Base-by-base conservation (phyloP, 768 basidiomycete species). In the Phylloporus arenicola region DNA sequence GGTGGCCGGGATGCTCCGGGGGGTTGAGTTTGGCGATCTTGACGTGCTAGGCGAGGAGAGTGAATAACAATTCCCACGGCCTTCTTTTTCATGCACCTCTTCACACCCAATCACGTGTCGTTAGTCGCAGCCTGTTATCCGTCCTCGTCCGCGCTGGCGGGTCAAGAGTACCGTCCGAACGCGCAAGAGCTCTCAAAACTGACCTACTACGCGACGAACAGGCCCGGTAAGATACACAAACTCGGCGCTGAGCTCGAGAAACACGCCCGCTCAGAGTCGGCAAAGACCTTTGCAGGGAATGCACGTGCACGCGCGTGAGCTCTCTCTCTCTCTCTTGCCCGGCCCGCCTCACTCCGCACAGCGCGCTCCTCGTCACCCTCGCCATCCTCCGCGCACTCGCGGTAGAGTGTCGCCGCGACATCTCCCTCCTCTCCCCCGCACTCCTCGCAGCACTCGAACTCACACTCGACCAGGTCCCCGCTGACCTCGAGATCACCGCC, bases 51-150 rank as follows among this genome's bases (percentile, higher is more conserved):
- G 84, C 13, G 75, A 72, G 19, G 85, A 79, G 51, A 83, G 77
- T 43, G 81, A 39, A 2, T 19, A 39, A 16, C 65, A 70, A 29
- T 61, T 64, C 62, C 48, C 62, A 62, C 62, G 56, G 11, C 35
- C 22, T 34, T n/a, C 3, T 49, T 38, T 38, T 22, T 24, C 46
- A 88, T 90, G 86, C 81, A 83, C 66, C 67, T 83, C 60, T 89
- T 92, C 71, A 84, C 85, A 50, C 84, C 90, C 54, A 82, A 86
- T 72, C 90, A 92, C 73, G 80, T 91, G 60, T 80, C 83, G 59
- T 82, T 92, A 53, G 80, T 94, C 64, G 81, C 82, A 48, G 82
- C 89, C 31, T 94, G 91, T 67, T 95, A 94, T 64, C 92, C 92
- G 14, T 80, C 88, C 8, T 72, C 82, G 38, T 83, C 90, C 46